Evolutionary conservation across 2,329 filamentous ascomycete species (phyloP).

Genomic region (Epichloe coenophiala): DNA sequence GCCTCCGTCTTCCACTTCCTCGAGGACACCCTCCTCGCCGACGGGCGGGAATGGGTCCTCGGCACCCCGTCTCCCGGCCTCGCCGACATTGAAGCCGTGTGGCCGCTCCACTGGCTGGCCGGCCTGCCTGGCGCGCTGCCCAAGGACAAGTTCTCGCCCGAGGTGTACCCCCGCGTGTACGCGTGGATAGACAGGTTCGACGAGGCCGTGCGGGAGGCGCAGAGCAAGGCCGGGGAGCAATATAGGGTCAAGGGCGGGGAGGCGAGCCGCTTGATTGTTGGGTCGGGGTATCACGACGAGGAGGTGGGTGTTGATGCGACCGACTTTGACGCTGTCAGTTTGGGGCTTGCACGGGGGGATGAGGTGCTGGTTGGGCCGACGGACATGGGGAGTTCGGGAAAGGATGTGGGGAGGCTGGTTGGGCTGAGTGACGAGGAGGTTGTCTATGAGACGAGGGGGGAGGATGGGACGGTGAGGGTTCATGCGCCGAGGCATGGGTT

Average conservation of each 20-base stretch:
- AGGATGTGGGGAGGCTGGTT: slow-evolving; percentile 43
- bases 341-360: slow-evolving; percentile 37
- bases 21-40: slow-evolving; percentile 48
- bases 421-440: slow-evolving; percentile 39
- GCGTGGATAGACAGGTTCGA: slow-evolving; percentile 53
- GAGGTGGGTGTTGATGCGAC: slow-evolving; percentile 28
- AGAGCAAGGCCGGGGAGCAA: slow-evolving; percentile 20
- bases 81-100: slow-evolving; percentile 57
- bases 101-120: slow-evolving; percentile 53
- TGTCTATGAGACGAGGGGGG: slow-evolving; percentile 37
- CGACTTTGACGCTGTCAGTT: slow-evolving; percentile 33
- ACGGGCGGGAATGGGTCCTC: slow-evolving; percentile 54
- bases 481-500: slow-evolving; percentile 51
- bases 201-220: slow-evolving; percentile 28
- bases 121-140: slow-evolving; percentile 42
- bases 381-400: slow-evolving; percentile 46
- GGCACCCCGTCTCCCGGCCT: slow-evolving; percentile 37
- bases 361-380: slow-evolving; percentile 46
- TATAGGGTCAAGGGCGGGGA: slow-evolving; percentile 37
- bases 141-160: slow-evolving; percentile 33
- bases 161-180: slow-evolving; percentile 41
- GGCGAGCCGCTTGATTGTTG: slow-evolving; percentile 33
- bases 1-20: slow-evolving; percentile 40
- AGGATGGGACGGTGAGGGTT: slow-evolving; percentile 32
- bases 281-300: slow-evolving; percentile 31